Conservation (phyloP, 2,329 filamentous ascomycete genomes). For the Beauveria caledonica region DNA sequence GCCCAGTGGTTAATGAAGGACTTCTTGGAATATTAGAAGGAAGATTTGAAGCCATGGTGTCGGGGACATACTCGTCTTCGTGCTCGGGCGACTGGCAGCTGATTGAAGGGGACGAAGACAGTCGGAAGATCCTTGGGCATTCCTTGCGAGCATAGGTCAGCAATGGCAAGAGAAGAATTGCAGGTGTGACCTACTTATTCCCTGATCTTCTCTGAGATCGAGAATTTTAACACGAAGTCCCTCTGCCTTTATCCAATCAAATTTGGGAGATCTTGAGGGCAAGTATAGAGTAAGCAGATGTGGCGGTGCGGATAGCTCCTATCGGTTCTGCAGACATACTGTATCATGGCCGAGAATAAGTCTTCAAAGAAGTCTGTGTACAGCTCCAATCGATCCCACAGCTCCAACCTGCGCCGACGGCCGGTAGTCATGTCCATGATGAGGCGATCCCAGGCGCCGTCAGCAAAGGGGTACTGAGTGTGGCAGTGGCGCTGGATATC, state of each 20-base stretch:
- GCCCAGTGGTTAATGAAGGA: conserved; percentile 43
- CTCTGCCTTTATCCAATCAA: conserved; percentile 49
- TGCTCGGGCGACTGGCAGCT: neutral
- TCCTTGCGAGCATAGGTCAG: neutral
- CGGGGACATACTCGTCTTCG: neutral
- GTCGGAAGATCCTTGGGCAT: neutral
- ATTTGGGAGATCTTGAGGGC: conserved; percentile 29
- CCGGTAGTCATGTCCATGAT: neutral
- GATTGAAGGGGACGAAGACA: conserved; percentile 2
- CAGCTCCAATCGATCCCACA: neutral
- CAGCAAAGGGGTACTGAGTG: neutral
- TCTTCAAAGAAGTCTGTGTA: conserved; percentile 3
- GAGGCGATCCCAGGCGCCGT: neutral
- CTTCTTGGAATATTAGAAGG: neutral
- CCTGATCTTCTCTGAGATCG: conserved; percentile 42
- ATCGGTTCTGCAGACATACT: neutral
- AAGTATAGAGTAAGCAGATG: conserved; percentile 14
- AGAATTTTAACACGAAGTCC: conserved; percentile 39
- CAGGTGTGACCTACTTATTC: conserved; percentile 37
- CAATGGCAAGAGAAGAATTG: neutral
- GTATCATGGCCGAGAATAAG: neutral
- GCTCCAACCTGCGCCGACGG: neutral
- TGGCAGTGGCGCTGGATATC: neutral
- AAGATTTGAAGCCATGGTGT: neutral
- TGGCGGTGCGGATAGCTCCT: conserved; percentile 22